These are phyloP conservation scores for Cubamyces lactineus DNA, from an alignment of 768 basidiomycete species.

Conservation along the genomic window DNA sequence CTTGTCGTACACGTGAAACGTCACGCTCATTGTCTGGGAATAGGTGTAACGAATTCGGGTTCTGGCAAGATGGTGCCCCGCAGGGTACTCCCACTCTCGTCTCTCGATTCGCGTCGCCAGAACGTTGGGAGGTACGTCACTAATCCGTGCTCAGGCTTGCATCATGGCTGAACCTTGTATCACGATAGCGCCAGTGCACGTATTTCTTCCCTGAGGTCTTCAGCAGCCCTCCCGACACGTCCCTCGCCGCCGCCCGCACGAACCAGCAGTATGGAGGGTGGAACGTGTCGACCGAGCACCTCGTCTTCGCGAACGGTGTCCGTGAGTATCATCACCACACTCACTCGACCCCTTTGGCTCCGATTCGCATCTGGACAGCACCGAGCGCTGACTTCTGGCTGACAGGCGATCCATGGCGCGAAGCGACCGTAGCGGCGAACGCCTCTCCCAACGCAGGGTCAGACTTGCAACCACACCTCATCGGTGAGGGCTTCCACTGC, in stretches of 20 bases:
- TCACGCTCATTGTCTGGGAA: background rate
- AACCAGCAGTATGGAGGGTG: slow-evolving; percentile 62
- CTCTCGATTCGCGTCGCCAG: slow-evolving; percentile 56
- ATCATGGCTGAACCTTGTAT: no score
- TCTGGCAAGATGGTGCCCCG: slow-evolving; percentile 44
- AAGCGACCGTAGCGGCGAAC: slow-evolving; percentile 66
- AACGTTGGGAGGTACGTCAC: slow-evolving; percentile 49
- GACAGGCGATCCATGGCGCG: slow-evolving; percentile 74
- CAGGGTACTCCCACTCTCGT: slow-evolving; percentile 48
- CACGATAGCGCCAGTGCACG: slow-evolving; percentile 57
- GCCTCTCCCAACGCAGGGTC: slow-evolving; percentile 45
- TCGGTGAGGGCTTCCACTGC: slow-evolving; percentile 68
- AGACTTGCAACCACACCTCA: slow-evolving; percentile 56
- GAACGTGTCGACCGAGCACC: slow-evolving; percentile 55
- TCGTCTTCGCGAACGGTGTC: slow-evolving; percentile 72
- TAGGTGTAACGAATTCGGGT: slow-evolving; percentile 76
- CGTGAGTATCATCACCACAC: slow-evolving; percentile 45
- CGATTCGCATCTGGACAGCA: no score
- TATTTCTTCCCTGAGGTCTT: slow-evolving; percentile 68
- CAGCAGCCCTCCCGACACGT: slow-evolving; percentile 38
- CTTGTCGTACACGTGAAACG: no score
- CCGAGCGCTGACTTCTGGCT: background rate
- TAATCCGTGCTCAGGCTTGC: no score
- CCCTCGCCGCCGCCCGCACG: slow-evolving; percentile 44
- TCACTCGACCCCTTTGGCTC: no score